phyloP scores from a whole-genome alignment of 1,139 yeast genomes.

The Suhomyces yuchorum region DNA sequence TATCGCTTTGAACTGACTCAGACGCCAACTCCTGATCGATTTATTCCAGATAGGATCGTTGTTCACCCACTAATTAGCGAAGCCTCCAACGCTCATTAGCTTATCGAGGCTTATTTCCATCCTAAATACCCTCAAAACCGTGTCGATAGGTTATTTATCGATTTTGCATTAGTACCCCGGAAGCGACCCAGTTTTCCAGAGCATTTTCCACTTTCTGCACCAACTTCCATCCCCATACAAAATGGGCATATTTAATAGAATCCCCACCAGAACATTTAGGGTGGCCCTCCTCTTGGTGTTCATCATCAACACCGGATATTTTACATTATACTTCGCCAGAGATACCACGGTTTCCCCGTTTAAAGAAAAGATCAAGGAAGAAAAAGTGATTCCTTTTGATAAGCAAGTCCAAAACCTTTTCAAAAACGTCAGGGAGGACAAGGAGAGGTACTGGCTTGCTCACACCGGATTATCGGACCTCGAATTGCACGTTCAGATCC shows the following conservation, averaged over 20 bases:
- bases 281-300: slow-evolving; percentile 7
- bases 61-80: too few species aligned
- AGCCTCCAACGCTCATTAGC: too few species aligned
- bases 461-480: slow-evolving; percentile 16
- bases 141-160: too few species aligned
- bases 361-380: neutral
- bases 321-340: slow-evolving; percentile 3
- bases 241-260: neutral
- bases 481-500: slow-evolving; percentile 8
- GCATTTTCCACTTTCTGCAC: too few species aligned
- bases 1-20: too few species aligned
- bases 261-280: neutral
- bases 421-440: slow-evolving; percentile 13
- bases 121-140: too few species aligned
- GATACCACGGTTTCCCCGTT: slow-evolving; percentile 2
- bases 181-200: too few species aligned
- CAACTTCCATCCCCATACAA: too few species aligned
- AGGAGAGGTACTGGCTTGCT: slow-evolving; percentile 20
- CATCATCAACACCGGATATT: slow-evolving; percentile 9
- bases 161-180: too few species aligned
- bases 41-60: too few species aligned
- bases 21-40: too few species aligned
- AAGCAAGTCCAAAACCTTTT: slow-evolving; percentile 10
- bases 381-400: neutral
- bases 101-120: too few species aligned